These are phyloP conservation scores for Coprinopsis sp. DNA, from an alignment of 768 basidiomycete genomes.

Conservation along the genomic window DNA sequence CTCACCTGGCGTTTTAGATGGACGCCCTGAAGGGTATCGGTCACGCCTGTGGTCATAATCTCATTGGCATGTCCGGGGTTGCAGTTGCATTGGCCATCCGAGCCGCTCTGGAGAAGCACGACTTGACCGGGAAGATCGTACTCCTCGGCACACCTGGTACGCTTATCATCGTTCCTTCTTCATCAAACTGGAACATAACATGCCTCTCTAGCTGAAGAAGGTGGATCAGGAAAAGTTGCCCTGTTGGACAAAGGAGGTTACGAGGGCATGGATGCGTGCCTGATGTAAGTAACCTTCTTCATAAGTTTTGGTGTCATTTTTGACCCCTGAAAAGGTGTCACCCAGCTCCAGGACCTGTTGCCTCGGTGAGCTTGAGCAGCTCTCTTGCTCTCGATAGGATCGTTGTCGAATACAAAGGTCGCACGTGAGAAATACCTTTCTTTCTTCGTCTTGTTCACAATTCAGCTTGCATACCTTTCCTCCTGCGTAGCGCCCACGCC, in stretches of 20 bases:
- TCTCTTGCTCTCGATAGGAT: slow-evolving; percentile 60
- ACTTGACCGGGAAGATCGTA: slow-evolving; percentile 64
- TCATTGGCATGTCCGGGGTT: slow-evolving; percentile 72
- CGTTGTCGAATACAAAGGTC: slow-evolving; percentile 63
- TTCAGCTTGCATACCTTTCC: not conserved
- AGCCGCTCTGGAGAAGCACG: slow-evolving; percentile 52
- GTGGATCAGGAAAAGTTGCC: slow-evolving; percentile 65
- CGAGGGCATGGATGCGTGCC: slow-evolving; percentile 68
- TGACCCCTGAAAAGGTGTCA: slow-evolving; percentile 57
- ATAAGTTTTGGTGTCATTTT: not conserved
- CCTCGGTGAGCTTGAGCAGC: slow-evolving; percentile 60
- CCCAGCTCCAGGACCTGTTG: slow-evolving; percentile 72
- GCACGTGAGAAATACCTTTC: slow-evolving; percentile 47
- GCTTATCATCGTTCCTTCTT: slow-evolving; percentile 4
- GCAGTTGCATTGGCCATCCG: slow-evolving; percentile 69
- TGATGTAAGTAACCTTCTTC: slow-evolving; percentile 47
- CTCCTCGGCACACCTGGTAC: slow-evolving; percentile 76
- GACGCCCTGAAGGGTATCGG: slow-evolving; percentile 59
- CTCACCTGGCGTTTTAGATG: slow-evolving; percentile 35
- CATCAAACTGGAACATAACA: not conserved
- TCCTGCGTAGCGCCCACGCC: slow-evolving; percentile 81
- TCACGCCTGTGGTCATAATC: slow-evolving; percentile 79
- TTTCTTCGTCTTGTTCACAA: not conserved
- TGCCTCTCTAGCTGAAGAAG: slow-evolving; percentile 61
- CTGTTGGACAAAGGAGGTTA: slow-evolving; percentile 73